phyloP scores from a whole-genome alignment of 352 stramenopile genomes.

The Globisporangium echinulatum region DNA sequence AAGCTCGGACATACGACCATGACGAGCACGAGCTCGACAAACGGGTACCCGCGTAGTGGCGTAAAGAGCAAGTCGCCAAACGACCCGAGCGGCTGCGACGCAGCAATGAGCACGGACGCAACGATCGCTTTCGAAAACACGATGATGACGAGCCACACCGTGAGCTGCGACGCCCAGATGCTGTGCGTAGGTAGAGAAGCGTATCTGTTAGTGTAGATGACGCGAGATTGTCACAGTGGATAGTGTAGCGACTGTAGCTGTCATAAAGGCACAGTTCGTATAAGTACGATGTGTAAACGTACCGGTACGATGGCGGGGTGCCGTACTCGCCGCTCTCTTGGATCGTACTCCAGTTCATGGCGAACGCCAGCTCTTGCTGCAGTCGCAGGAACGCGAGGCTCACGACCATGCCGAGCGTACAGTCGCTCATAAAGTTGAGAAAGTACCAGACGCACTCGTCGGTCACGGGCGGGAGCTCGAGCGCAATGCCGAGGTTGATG shows the following conservation, averaged over 20 bases:
- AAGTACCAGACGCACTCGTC: constrained; percentile 87
- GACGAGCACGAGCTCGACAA: constrained; percentile 65
- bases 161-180: constrained; percentile 53
- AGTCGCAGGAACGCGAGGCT: constrained; percentile 65
- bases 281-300: not conserved
- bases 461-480: constrained; percentile 66
- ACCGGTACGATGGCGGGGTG: constrained; percentile 57
- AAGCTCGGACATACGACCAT: constrained; percentile 83
- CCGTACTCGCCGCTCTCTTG: constrained; percentile 76
- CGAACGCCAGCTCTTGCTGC: constrained; percentile 68
- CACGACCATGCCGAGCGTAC: constrained; percentile 75
- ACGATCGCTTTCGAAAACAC: constrained; percentile 78
- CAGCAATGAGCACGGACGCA: constrained; percentile 58
- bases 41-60: constrained; percentile 51
- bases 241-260: too few species aligned
- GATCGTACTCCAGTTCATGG: constrained; percentile 66
- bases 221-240: not conserved
- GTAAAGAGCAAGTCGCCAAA: constrained; percentile 63
- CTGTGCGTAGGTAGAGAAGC: constrained; percentile 5
- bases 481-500: constrained; percentile 65
- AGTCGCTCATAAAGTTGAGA: constrained; percentile 78
- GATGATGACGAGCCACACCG: constrained; percentile 68
- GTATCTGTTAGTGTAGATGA: not conserved
- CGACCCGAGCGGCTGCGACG: constrained; percentile 33
- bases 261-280: too few species aligned